Percentiles rank a stretch among this genome's conserved stretches.
Conservation (phyloP, 306 rosid species). For the Acacia melanoxylon region DNA sequence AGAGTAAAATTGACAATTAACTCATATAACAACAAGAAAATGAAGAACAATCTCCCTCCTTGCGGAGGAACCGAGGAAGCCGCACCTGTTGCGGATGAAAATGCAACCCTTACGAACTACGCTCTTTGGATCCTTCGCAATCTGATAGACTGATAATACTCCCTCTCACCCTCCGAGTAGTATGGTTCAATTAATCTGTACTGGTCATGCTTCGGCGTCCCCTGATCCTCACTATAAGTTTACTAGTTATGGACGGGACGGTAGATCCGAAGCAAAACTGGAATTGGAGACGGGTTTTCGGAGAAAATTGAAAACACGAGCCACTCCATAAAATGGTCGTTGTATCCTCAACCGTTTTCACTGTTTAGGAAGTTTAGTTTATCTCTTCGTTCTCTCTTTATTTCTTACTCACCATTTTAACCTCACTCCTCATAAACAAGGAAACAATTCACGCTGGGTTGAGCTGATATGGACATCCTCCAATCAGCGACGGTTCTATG, state of each 20-base stretch:
- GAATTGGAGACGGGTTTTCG: background rate
- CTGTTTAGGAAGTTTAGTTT: background rate
- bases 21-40: too few species aligned
- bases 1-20: too few species aligned
- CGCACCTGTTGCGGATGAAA: slow-evolving; percentile 48
- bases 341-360: slow-evolving; percentile 17
- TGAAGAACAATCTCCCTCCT: background rate
- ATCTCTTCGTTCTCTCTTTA: background rate
- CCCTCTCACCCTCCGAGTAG: slow-evolving; percentile 73
- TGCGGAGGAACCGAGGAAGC: background rate
- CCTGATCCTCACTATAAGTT: slow-evolving; percentile 60
- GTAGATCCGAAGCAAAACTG: background rate
- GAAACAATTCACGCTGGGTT: background rate
- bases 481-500: background rate
- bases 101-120: slow-evolving; percentile 58
- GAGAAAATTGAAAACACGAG: slow-evolving; percentile 2
- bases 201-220: slow-evolving; percentile 69
- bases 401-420: background rate
- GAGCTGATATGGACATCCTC: slow-evolving; percentile 18
- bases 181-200: slow-evolving; percentile 74
- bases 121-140: slow-evolving; percentile 64
- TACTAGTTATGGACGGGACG: background rate
- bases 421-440: background rate
- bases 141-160: slow-evolving; percentile 52
- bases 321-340: slow-evolving; percentile 76